Percentiles rank a stretch among this genome's conserved stretches.
Evolutionary conservation across 495 filamentous ascomycete genomes (phyloP).

Genomic region (Penicillium ucsense): DNA sequence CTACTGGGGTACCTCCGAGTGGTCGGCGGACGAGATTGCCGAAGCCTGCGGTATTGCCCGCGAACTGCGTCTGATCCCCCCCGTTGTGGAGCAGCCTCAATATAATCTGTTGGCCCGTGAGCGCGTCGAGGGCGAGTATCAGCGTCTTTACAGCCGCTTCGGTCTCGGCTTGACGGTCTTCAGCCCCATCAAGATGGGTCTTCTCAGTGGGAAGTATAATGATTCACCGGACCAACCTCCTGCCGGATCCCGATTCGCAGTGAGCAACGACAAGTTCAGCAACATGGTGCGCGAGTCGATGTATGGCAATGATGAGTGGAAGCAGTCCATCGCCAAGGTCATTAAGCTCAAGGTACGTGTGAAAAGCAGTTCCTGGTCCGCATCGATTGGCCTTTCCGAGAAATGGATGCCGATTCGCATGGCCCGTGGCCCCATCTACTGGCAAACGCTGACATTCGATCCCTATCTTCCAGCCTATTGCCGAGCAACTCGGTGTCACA

Average conservation of each 20-base stretch:
- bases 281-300: not conserved
- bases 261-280: not conserved
- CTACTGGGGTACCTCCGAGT: conserved; percentile 1
- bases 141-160: not conserved
- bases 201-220: not conserved
- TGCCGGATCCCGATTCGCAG: not conserved
- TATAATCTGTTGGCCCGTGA: not conserved
- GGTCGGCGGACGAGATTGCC: not conserved
- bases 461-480: not conserved
- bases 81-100: not conserved
- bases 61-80: not conserved
- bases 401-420: too few relatives aligned
- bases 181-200: not conserved
- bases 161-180: not conserved
- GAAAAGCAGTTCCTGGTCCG: not conserved
- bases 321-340: not conserved
- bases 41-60: not conserved
- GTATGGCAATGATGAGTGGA: not conserved
- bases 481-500: not conserved
- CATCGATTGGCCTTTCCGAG: too few relatives aligned
- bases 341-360: not conserved
- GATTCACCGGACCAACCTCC: not conserved
- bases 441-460: not conserved
- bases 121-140: not conserved
- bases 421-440: not conserved